Percentiles rank a stretch among this genome's conserved stretches.
These are phyloP conservation scores for Poa annua DNA, from an alignment of 176 grass and related monocot species.

Conservation along the genomic window DNA sequence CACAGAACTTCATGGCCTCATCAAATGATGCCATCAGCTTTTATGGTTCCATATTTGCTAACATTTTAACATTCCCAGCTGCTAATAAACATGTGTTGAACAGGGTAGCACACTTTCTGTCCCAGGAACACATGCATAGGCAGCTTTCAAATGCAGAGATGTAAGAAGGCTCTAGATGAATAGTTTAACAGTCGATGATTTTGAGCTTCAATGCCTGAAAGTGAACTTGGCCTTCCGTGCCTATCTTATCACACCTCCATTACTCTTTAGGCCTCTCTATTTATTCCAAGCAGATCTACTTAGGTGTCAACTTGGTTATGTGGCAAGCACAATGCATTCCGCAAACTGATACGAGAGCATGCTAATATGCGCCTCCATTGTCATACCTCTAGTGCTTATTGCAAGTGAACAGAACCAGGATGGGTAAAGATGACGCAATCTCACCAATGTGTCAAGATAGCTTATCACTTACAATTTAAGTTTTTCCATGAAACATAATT, in stretches of 20 bases:
- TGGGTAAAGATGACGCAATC: conserved; percentile 25
- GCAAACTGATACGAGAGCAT: conserved; percentile 11
- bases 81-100: neutral
- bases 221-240: neutral
- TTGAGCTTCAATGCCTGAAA: neutral
- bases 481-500: conserved; percentile 26
- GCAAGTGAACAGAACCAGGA: neutral
- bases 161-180: neutral
- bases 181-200: neutral
- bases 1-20: neutral
- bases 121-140: conserved; percentile 2
- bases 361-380: neutral
- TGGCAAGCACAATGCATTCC: neutral
- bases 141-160: neutral
- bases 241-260: neutral
- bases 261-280: neutral
- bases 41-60: neutral
- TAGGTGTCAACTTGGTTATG: neutral
- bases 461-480: conserved; percentile 8
- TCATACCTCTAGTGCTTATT: conserved; percentile 1
- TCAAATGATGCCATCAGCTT: conserved; percentile 13
- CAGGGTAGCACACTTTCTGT: neutral
- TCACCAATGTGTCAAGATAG: neutral
- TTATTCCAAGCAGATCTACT: neutral
- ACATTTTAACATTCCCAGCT: neutral